Evolutionary conservation across 352 stramenopile genomes (phyloP).

Genomic region (Globisporangium cystogenes): DNA sequence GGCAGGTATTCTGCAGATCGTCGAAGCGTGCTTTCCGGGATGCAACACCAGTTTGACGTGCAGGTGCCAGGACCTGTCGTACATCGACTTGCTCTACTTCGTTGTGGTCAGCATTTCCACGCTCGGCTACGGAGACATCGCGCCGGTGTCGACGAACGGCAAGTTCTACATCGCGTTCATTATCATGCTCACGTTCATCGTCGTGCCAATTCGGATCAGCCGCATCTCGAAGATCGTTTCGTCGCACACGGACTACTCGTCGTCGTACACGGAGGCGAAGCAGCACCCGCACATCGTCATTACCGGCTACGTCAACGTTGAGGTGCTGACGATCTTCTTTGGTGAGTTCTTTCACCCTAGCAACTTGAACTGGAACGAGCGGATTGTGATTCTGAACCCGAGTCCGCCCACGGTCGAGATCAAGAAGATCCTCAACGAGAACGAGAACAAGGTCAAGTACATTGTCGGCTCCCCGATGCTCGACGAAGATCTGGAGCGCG

Average conservation of each 20-base stretch:
- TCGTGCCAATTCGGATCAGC: conserved; percentile 77
- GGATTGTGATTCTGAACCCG: conserved; percentile 72
- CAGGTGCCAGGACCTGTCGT: conserved; percentile 55
- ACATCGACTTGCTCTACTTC: conserved; percentile 78
- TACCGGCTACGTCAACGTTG: conserved; percentile 62
- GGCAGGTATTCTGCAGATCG: conserved; percentile 56
- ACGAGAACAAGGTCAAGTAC: conserved; percentile 81
- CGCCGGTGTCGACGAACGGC: conserved; percentile 49
- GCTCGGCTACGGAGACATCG: conserved; percentile 80
- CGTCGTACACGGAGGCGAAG: conserved; percentile 63
- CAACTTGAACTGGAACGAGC: conserved; percentile 82
- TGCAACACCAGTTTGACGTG: conserved; percentile 21
- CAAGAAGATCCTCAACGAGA: conserved; percentile 66
- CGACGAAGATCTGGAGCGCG: conserved; percentile 67
- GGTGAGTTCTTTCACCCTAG: conserved; percentile 80
- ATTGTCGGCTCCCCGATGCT: conserved; percentile 77
- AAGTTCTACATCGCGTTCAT: conserved; percentile 78
- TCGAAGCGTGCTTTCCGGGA: conserved; percentile 40
- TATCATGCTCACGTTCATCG: conserved; percentile 80
- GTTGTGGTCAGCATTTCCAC: conserved; percentile 84
- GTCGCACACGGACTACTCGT: conserved; percentile 78
- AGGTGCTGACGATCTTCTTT: conserved; percentile 68
- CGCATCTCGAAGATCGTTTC: conserved; percentile 69
- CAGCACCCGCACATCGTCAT: conserved; percentile 73
- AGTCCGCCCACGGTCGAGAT: conserved; percentile 52